Conservation (phyloP, 2,329 filamentous ascomycete species). For the Aureobasidium musti region DNA sequence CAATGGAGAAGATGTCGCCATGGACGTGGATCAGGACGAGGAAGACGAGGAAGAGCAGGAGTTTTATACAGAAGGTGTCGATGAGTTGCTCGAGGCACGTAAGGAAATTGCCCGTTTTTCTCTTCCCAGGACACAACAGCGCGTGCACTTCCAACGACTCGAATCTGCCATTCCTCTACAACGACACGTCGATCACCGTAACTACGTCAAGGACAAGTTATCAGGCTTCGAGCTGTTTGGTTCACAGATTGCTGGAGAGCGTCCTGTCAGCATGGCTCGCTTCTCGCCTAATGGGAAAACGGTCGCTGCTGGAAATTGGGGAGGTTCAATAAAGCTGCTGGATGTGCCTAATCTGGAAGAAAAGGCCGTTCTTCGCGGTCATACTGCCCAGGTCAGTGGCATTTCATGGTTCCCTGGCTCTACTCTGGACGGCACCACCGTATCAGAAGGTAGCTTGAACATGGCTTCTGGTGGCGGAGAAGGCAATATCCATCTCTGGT, state of each 20-base stretch:
- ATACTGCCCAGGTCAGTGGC: conserved; percentile 86
- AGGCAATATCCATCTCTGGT: conserved; percentile 87
- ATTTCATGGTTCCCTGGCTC: conserved; percentile 86
- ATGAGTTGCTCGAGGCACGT: conserved; percentile 72
- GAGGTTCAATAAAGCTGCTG: conserved; percentile 82
- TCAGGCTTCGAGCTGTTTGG: conserved; percentile 86
- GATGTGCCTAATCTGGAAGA: conserved; percentile 80
- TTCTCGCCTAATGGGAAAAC: conserved; percentile 83
- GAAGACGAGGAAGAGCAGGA: conserved; percentile 79
- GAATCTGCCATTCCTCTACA: conserved; percentile 83
- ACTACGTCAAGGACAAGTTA: conserved; percentile 80
- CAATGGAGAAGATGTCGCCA: conserved; percentile 55
- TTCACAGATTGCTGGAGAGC: conserved; percentile 87
- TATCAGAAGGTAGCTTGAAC: conserved; percentile 72
- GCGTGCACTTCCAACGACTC: conserved; percentile 73
- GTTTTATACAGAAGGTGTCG: conserved; percentile 85
- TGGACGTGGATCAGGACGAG: conserved; percentile 53
- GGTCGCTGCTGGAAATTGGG: conserved; percentile 91
- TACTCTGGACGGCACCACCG: conserved; percentile 68
- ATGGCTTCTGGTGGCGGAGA: conserved; percentile 89
- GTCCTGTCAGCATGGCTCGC: conserved; percentile 87
- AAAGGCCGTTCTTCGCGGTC: conserved; percentile 74
- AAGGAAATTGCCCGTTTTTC: conserved; percentile 80
- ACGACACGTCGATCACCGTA: conserved; percentile 90
- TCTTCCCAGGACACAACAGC: conserved; percentile 74